These are phyloP conservation scores for Aspergillus affinis DNA, from an alignment of 495 filamentous ascomycete species.

Conservation along the genomic window DNA sequence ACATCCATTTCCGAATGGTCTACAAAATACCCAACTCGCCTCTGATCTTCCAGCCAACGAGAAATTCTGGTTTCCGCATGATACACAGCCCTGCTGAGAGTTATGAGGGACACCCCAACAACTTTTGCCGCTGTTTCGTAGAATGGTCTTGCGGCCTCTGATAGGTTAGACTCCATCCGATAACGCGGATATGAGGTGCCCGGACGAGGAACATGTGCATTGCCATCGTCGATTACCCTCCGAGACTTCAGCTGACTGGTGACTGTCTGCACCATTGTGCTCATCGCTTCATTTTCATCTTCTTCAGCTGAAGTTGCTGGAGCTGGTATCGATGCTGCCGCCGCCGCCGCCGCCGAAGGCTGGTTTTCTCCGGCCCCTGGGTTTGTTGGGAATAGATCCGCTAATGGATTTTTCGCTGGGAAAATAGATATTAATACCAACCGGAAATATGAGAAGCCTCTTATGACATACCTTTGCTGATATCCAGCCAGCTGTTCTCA, in stretches of 20 bases:
- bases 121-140: constrained; percentile 54
- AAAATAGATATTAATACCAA: background rate
- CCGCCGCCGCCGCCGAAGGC: background rate
- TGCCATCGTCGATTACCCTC: constrained; percentile 29
- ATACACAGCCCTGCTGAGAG: constrained; percentile 47
- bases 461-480: constrained; percentile 22
- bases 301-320: constrained; percentile 8
- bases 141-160: constrained; percentile 52
- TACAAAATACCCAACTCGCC: constrained; percentile 31
- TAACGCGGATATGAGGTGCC: constrained; percentile 60
- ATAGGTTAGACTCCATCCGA: constrained; percentile 55
- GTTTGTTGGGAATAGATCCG: constrained; percentile 52
- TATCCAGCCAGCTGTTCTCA: constrained; percentile 67
- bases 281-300: constrained; percentile 31
- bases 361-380: constrained; percentile 19
- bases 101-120: constrained; percentile 46
- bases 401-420: constrained; percentile 37
- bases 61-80: constrained; percentile 47
- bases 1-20: constrained; percentile 20
- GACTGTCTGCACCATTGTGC: constrained; percentile 36
- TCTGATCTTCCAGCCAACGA: constrained; percentile 38
- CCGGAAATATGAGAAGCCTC: background rate
- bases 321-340: background rate
- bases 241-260: constrained; percentile 34
- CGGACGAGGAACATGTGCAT: constrained; percentile 40